phyloP scores from a whole-genome alignment of 768 basidiomycete genomes.

The Termitomyces sp. region DNA sequence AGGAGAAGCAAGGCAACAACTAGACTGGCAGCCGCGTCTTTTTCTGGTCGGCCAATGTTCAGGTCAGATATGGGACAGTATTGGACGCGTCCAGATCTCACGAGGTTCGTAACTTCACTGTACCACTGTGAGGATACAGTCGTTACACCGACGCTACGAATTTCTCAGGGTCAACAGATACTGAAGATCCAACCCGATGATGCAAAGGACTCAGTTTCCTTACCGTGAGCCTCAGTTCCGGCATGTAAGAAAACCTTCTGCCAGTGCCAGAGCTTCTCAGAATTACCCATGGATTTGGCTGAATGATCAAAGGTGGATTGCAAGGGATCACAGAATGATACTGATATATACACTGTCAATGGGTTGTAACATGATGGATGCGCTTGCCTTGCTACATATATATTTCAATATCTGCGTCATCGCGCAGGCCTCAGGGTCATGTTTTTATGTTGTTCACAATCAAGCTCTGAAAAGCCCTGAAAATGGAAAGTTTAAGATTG shows the following conservation, averaged over 20 bases:
- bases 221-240: conserved; percentile 18
- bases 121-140: background rate
- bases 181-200: conserved; percentile 19
- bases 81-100: conserved; percentile 11
- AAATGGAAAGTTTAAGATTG: conserved; percentile 8
- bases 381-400: too few species aligned
- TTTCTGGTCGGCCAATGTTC: conserved; percentile 20
- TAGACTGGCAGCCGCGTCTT: conserved; percentile 21
- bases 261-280: background rate
- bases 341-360: background rate
- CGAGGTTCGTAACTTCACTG: conserved; percentile 15
- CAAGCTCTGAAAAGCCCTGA: conserved; percentile 45
- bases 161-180: conserved; percentile 18
- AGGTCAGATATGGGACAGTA: conserved; percentile 21
- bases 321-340: background rate
- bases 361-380: background rate
- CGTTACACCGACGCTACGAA: background rate
- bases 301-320: too few species aligned
- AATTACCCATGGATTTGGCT: background rate
- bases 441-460: conserved; percentile 72
- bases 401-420: background rate
- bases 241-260: background rate
- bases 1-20: conserved; percentile 6
- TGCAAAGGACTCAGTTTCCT: conserved; percentile 15
- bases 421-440: conserved; percentile 35